These are phyloP conservation scores for Colletotrichum cordylinicola DNA, from an alignment of 2,329 filamentous ascomycete species.

Conservation along the genomic window DNA sequence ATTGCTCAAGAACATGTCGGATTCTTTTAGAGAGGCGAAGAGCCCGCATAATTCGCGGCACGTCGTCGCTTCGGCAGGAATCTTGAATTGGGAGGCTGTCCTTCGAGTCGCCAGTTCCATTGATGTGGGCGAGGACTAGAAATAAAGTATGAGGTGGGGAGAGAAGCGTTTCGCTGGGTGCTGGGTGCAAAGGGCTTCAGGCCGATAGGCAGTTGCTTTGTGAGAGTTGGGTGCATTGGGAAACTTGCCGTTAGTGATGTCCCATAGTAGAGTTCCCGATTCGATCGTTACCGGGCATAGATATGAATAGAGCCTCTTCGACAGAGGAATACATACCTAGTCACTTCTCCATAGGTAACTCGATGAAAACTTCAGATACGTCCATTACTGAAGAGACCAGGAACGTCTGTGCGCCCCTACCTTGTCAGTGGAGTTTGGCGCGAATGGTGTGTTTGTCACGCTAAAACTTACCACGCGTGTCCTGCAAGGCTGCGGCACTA, in stretches of 20 bases:
- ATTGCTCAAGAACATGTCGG: not conserved
- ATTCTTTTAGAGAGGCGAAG: not conserved
- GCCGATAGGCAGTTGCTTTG: not conserved
- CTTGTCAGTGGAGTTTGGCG: not conserved
- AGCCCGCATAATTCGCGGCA: no score
- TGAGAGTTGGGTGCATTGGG: not conserved
- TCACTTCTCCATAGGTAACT: no score
- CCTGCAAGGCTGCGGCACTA: constrained; percentile 6
- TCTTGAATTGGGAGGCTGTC: not conserved
- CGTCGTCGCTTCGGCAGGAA: not conserved
- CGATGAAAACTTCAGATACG: no score
- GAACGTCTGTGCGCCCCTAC: not conserved
- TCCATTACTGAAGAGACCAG: not conserved
- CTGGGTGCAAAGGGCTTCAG: not conserved
- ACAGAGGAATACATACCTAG: no score
- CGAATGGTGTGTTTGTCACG: not conserved
- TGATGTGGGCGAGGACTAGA: not conserved
- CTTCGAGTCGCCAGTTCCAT: not conserved
- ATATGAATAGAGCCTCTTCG: not conserved
- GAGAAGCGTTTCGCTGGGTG: not conserved
- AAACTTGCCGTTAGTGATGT: not conserved
- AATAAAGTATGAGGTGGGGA: not conserved
- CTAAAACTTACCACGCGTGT: constrained; percentile 11
- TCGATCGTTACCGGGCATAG: not conserved
- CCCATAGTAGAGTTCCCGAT: not conserved